Conservation (phyloP, 2,329 filamentous ascomycete species). For the Scedosporium apiospermum region DNA sequence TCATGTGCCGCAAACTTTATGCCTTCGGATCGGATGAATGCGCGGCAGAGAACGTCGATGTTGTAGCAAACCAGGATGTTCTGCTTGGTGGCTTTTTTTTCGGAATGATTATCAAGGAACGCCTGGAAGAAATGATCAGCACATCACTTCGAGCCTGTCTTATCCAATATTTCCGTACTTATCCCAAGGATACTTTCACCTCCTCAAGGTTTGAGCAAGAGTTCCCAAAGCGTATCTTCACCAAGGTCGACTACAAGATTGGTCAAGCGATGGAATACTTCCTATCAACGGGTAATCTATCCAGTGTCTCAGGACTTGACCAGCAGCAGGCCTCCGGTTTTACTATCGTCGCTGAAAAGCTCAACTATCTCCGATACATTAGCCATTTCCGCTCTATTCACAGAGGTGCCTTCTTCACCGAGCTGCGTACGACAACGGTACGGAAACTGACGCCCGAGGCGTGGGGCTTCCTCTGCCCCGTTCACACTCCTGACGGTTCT, state of each 20-base stretch:
- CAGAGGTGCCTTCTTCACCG: constrained; percentile 96
- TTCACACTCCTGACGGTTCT: constrained; percentile 92
- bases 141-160: constrained; percentile 40
- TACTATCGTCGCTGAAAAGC: constrained; percentile 94
- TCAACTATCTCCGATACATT: constrained; percentile 98
- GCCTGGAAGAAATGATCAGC: constrained; percentile 77
- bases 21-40: constrained; percentile 88
- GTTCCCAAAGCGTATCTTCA: constrained; percentile 69
- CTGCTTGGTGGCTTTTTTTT: constrained; percentile 89
- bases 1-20: constrained; percentile 96
- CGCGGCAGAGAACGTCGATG: constrained; percentile 89
- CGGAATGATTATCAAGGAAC: constrained; percentile 91
- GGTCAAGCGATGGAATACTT: constrained; percentile 89
- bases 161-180: constrained; percentile 46
- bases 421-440: constrained; percentile 93
- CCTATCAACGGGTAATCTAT: constrained; percentile 86
- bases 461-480: constrained; percentile 96
- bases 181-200: constrained; percentile 60
- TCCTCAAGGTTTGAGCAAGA: constrained; percentile 71
- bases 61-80: constrained; percentile 92
- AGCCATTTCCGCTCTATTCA: constrained; percentile 99
- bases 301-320: constrained; percentile 85
- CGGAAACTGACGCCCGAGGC: constrained; percentile 92
- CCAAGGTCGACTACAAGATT: constrained; percentile 77
- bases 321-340: constrained; percentile 91